Evolutionary conservation across 2,329 filamentous ascomycete genomes (phyloP), one percentile per base, ranked within the genome.

Genomic region (Aspergillus neotritici): DNA sequence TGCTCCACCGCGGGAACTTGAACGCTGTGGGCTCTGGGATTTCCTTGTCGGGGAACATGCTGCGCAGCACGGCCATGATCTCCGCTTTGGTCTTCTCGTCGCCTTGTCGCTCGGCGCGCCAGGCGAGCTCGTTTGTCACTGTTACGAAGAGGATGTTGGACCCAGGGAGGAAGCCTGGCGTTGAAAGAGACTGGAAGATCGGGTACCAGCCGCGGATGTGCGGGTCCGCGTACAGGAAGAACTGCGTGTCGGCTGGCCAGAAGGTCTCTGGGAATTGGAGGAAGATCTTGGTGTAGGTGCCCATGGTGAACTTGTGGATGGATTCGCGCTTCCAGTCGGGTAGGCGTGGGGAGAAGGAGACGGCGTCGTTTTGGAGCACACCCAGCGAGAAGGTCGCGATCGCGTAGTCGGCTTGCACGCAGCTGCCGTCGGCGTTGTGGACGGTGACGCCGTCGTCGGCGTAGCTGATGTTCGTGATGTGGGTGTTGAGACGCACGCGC

Each of bases 261-360:
- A 86, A 87, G 0, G 79, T 76, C 42, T 80, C 69, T 47, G 80
- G 67, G 63, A 86, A 86, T 49, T 85, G 82, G 47, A 83, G 66
- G 64, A 86, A 86, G 48, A 86, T 78, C 58, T 87, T 87, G 40
- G 82, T 86, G 64, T 86, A 87, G 0, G 81, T 85, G 5, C 78
- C 83, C 77, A 86, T 85, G 48, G 72, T 69, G 58, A 85, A 84
- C 31, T 75, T 79, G 3, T 77, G 73, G 40, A 86, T 83, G 0
- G 79, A 77, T 3, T 72, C 72, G 11, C 74, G 68, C 61, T 86
- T 86, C 82, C 82, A 86, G 5, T 63, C 61, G 0, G 83, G 83
- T 0, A 86, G 67, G 5, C 65, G 54, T 0, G 83, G 83, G 6
- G 68, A 59, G 55, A 86, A 86, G 0, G 64, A 61, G 3, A 86